Percentiles rank a stretch among this genome's conserved stretches.
Conservation (phyloP, 306 rosid genomes). For the Glycyrrhiza uralensis region DNA sequence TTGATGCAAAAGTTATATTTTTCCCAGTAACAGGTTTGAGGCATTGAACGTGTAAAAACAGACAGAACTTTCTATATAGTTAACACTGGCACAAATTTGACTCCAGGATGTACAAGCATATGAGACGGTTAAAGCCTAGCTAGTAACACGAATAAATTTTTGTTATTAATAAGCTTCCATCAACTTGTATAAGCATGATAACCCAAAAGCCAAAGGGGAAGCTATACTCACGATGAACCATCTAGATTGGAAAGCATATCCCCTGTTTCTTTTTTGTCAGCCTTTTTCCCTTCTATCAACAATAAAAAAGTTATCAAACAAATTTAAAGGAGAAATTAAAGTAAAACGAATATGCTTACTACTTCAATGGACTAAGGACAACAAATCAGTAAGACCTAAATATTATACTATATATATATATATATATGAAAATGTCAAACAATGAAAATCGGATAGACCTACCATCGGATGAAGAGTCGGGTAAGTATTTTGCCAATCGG, state of each 20-base stretch:
- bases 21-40: neutral
- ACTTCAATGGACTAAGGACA: conserved; percentile 14
- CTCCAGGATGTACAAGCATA: neutral
- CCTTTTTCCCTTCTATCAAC: conserved; percentile 71
- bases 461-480: conserved; percentile 88
- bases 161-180: conserved; percentile 6
- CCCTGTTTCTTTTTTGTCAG: conserved; percentile 89
- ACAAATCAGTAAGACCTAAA: neutral
- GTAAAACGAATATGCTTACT: neutral
- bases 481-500: conserved; percentile 93
- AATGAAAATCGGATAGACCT: conserved; percentile 35
- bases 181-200: conserved; percentile 21
- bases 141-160: neutral
- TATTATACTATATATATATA: neutral
- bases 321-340: conserved; percentile 17
- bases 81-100: neutral
- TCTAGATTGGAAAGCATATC: conserved; percentile 75
- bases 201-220: neutral
- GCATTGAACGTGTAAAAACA: neutral
- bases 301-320: conserved; percentile 33
- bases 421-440: conserved; percentile 9
- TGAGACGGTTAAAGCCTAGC: neutral
- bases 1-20: neutral
- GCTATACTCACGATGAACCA: conserved; percentile 85
- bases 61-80: neutral